Base-by-base conservation (phyloP, 495 filamentous ascomycete genomes). In the Neurospora sp. region DNA sequence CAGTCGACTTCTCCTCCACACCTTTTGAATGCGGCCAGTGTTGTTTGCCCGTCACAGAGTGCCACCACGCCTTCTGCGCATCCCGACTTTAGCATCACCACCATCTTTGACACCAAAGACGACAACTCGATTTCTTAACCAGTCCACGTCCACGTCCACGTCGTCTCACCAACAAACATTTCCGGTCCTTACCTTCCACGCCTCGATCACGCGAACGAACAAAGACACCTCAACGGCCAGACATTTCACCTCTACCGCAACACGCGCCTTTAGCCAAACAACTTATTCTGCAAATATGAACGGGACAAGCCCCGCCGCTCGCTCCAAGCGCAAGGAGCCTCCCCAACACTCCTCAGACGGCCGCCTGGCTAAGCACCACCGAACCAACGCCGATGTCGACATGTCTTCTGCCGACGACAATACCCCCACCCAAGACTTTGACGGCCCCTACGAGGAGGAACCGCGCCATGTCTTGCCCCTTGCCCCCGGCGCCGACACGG, bases 401-500 rank as follows among this genome's bases (percentile, higher is more conserved):
- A 81, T 82, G 69, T 79, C 81, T 10, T 83, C 85, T 1, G 82
- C 78, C 69, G 85, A 82, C 72, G 79, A 83, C 69, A 87, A 85
- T 76, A 86, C 84, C 20, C 85, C 86, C 35, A 72, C 69, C 69
- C 82, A 81, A 70, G 81, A 84, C 53, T 77, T 80, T 59, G 78
- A 78, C 14, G 78, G 73, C 14, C 81, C 82, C 17, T 82, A 82
- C 48, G 78, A 81, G 4, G 82, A 84, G 7, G 75, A 71, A 53
- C 82, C 85, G 12, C 65, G 83, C 35, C 74, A 80, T 10, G 81
- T 79, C 53, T 72, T 83, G 68, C 76, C 81, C 8, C 83, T 83
- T 59, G 86, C 53, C 0, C 27, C 88, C 2, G 84, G 89, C 40
- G 88, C 92, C 45, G 94, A 99, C 76, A 94, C 93, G 9, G 93